Base-by-base conservation (phyloP, 306 rosid species). In the Cicer chorassanicum region DNA sequence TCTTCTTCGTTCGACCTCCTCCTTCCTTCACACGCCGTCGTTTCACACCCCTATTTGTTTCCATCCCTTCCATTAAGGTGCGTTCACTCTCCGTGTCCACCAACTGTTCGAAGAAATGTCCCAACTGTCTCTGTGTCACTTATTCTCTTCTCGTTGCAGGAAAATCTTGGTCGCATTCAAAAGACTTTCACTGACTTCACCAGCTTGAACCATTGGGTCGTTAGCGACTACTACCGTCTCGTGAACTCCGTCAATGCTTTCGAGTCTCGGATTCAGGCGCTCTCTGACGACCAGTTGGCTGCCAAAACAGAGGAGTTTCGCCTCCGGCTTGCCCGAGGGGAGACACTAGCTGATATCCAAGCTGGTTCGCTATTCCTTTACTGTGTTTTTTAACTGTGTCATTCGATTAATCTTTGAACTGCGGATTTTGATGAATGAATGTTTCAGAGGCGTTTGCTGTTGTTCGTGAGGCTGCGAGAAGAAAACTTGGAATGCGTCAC, bases 401-500 rank as follows among this genome's bases (percentile, higher is more conserved):
- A 7, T 39, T 24, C 40, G 18, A 9, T 49, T 24, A 9, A 40
- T 76, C 16, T 48, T n/a, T 39, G 29, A 50, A 67, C 3, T 19
- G 21, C 15, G 19, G 61, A 63, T 50, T 68, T 45, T 80, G 19
- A 40, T 59, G 53, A 39, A 60, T 72, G 49, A 7, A 50, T 74
- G 72, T 78, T 83, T 12, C 88, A 94, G 97, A 94, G 88, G 97
- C 95, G 62, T 94, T 94, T 50, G 91, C 97, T 44, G 98, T 94
- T 62, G 98, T 94, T 81, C 97, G 98, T 68, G 98, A 94, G 84
- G 97, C 98, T 74, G 98, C 98, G 0, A 85, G 75, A 78, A 78
- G 98, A 78, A 94, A 90, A 73, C 97, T 94, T 64, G 91, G 98
- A 61, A 94, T 94, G 98, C 97, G 97, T 14, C 98, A 94, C 80